Conservation (phyloP, 441 rosid species). For the Corymbia calophylla region DNA sequence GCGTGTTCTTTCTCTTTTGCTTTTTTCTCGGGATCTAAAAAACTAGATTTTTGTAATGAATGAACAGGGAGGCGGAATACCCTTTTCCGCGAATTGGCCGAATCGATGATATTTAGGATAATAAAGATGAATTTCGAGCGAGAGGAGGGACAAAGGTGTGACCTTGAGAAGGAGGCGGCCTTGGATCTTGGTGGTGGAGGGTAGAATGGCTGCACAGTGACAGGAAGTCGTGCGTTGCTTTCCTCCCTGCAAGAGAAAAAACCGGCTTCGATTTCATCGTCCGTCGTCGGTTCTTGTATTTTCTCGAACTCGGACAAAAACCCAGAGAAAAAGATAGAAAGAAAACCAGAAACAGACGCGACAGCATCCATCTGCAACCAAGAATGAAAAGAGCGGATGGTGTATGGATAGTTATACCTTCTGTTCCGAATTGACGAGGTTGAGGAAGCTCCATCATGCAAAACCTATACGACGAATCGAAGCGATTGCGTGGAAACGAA, state of each 20-base stretch:
- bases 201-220: slow-evolving; percentile 75
- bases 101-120: background rate
- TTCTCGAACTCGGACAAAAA: background rate
- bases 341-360: background rate
- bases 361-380: background rate
- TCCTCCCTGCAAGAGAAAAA: slow-evolving; percentile 43
- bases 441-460: slow-evolving; percentile 75
- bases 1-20: background rate
- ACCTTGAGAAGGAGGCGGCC: slow-evolving; percentile 65
- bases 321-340: background rate
- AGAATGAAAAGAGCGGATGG: background rate
- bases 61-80: background rate
- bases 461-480: background rate
- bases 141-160: background rate
- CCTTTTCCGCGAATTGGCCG: background rate
- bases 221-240: slow-evolving; percentile 81
- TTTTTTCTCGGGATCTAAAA: background rate
- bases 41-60: background rate
- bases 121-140: background rate
- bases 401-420: slow-evolving; percentile 32
- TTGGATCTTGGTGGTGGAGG: slow-evolving; percentile 74
- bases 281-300: background rate
- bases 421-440: slow-evolving; percentile 54
- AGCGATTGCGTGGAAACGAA: background rate
- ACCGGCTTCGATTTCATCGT: background rate